Base-by-base conservation (phyloP, 306 rosid genomes). In the Quercus ilex region DNA sequence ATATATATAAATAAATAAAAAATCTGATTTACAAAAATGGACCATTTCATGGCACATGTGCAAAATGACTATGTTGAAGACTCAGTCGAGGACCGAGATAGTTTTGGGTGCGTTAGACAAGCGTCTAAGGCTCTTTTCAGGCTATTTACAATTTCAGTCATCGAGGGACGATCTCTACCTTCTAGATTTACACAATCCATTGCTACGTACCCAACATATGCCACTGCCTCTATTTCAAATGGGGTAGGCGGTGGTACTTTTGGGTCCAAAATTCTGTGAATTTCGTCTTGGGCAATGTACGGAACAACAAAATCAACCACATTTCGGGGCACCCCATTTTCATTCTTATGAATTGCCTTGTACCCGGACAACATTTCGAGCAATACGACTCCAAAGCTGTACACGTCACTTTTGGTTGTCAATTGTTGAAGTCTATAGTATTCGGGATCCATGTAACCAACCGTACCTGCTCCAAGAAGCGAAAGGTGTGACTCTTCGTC, bases 391-490 rank as follows among this genome's bases (percentile, higher is more conserved):
- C 99, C 98, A 5, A 95, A 95, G 49, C 99, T 95, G 53, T 92
- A 95, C 20, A 95, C 99, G 15, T 95, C 98, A 15, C 94, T 95
- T 78, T 95, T 95, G 1, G 92, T 67, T 0, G 98, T 95, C 20
- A 95, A 31, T 17, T 81, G 88, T 4, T 90, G 98, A 60, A 92
- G 93, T 28, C 96, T 80, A 1, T 91, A 95, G 76, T 95, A 95
- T 69, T 92, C 99, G 0, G 99, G 99, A 23, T 95, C 99, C 82
- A 95, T 95, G 85, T 93, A 93, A 1, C 98, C 98, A 3, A 93
- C 88, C 0, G 98, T 91, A 1, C 98, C 97, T 1, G 97, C 98
- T 0, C 91, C 98, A 0, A 79, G 80, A 9, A 90, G 80, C 0
- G 94, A 90, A 31, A 90, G 86, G 28, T 87, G 91, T 0, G 97